A percentile compares a stretch with the other conserved stretches of the same genome.
Evolutionary conservation across 2,329 filamentous ascomycete genomes (phyloP).

Genomic region (Verruconis gallopava): DNA sequence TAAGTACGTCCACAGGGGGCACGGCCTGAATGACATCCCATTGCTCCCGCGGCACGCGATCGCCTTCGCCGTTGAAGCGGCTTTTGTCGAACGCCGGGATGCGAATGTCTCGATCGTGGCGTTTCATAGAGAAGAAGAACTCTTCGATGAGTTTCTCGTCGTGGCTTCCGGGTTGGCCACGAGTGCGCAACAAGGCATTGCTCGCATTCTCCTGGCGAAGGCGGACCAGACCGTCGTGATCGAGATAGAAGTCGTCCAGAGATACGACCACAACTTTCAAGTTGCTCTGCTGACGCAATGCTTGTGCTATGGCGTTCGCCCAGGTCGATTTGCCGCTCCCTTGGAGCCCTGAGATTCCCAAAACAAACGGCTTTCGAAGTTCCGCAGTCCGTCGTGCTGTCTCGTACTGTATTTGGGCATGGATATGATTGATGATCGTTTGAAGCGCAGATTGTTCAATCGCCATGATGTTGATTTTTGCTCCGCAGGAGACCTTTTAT

Average conservation of each 20-base stretch:
- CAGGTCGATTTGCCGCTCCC: constrained; percentile 11
- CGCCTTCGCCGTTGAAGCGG: constrained; percentile 1
- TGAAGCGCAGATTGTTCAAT: too few relatives aligned
- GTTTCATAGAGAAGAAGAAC: constrained; percentile 28
- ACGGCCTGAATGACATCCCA: constrained; percentile 28
- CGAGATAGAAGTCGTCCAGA: constrained; percentile 78
- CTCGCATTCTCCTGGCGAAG: constrained; percentile 52
- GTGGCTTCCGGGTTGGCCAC: constrained; percentile 76
- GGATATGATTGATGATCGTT: background rate
- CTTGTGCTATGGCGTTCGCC: background rate
- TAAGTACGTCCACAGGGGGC: constrained; percentile 46
- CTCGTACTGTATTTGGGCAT: background rate
- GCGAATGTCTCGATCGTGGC: constrained; percentile 23
- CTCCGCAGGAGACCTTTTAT: too few relatives aligned
- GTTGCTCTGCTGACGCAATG: constrained; percentile 12
- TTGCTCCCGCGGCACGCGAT: background rate
- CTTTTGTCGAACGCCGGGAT: constrained; percentile 4
- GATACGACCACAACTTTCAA: constrained; percentile 22
- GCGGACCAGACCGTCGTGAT: constrained; percentile 51
- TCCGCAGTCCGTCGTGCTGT: background rate
- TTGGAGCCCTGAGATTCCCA: constrained; percentile 11
- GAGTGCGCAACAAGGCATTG: constrained; percentile 67
- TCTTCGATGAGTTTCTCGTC: constrained; percentile 52
- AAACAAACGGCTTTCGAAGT: constrained; percentile 5
- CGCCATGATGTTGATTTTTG: too few relatives aligned